Percentiles rank a stretch among this genome's conserved stretches.
These are phyloP conservation scores for Bjerkandera adusta DNA, from an alignment of 1,284 basidiomycete species.

Conservation along the genomic window DNA sequence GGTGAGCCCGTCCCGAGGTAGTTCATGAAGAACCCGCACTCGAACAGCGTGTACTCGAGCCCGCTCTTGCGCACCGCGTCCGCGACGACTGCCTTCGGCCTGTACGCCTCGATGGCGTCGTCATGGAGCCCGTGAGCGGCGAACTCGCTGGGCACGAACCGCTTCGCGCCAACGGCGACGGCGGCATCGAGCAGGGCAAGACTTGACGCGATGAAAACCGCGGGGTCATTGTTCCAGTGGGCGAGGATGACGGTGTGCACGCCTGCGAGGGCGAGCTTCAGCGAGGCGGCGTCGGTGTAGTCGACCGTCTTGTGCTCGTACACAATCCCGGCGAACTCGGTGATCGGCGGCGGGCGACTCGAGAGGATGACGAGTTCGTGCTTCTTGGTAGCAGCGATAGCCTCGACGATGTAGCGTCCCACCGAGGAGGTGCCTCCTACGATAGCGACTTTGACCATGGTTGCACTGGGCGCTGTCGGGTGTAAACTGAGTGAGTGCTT, in stretches of 20 bases:
- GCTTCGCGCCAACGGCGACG: conserved; percentile 3
- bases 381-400: conserved; percentile 2
- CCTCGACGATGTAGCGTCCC: conserved; percentile 10
- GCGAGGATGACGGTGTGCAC: conserved; percentile 14
- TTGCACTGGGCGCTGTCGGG: background rate
- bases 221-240: background rate
- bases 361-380: conserved; percentile 11
- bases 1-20: conserved; percentile 9
- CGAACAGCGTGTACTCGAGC: conserved; percentile 11
- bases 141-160: conserved; percentile 13
- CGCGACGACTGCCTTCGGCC: conserved; percentile 4
- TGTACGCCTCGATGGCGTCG: conserved; percentile 8
- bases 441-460: conserved; percentile 12
- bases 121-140: background rate
- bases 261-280: conserved; percentile 8
- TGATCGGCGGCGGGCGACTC: background rate
- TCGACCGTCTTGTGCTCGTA: background rate
- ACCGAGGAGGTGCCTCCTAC: conserved; percentile 7
- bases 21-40: conserved; percentile 12
- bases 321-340: conserved; percentile 1
- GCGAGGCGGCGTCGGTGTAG: conserved; percentile 8
- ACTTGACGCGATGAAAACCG: background rate
- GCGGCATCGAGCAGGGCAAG: conserved; percentile 11
- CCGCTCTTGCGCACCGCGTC: conserved; percentile 10
- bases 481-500: too few relatives aligned